Evolutionary conservation across 2,329 filamentous ascomycete species (phyloP).

Genomic region (Grosmannia huntii): DNA sequence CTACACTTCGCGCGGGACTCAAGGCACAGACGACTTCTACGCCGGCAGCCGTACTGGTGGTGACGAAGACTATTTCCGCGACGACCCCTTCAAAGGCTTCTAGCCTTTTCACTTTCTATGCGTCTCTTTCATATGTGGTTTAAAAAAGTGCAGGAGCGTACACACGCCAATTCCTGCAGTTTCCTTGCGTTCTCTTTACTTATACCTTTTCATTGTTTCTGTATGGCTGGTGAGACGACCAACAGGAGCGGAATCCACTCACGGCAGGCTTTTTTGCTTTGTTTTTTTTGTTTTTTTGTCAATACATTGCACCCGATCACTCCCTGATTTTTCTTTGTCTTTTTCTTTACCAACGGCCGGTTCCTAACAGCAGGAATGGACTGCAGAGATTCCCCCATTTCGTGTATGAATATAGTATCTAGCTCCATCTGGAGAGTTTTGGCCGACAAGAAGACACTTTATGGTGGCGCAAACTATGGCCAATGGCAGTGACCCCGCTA

Average conservation of each 20-base stretch:
- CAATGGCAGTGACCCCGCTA: background rate
- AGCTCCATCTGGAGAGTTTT: background rate
- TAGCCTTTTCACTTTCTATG: slow-evolving; percentile 22
- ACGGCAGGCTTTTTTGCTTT: background rate
- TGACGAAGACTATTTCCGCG: slow-evolving; percentile 43
- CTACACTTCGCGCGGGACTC: slow-evolving; percentile 31
- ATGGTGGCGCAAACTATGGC: background rate
- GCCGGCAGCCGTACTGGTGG: slow-evolving; percentile 31
- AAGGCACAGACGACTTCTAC: slow-evolving; percentile 35
- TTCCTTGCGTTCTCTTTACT: background rate
- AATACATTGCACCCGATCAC: background rate
- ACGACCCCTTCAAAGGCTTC: slow-evolving; percentile 52
- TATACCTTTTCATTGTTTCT: background rate
- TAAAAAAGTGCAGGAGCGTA: background rate
- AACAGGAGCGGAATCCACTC: background rate
- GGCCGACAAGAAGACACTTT: background rate
- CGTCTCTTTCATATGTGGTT: background rate
- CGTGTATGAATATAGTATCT: background rate
- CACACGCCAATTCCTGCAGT: background rate
- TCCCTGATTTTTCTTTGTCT: background rate
- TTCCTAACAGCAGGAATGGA: background rate
- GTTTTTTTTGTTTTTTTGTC: background rate
- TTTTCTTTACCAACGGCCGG: background rate
- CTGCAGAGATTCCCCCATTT: background rate
- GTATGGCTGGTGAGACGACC: background rate